Conservation (phyloP, 768 basidiomycete species). For the Rhodosporidiobolus sp. region DNA sequence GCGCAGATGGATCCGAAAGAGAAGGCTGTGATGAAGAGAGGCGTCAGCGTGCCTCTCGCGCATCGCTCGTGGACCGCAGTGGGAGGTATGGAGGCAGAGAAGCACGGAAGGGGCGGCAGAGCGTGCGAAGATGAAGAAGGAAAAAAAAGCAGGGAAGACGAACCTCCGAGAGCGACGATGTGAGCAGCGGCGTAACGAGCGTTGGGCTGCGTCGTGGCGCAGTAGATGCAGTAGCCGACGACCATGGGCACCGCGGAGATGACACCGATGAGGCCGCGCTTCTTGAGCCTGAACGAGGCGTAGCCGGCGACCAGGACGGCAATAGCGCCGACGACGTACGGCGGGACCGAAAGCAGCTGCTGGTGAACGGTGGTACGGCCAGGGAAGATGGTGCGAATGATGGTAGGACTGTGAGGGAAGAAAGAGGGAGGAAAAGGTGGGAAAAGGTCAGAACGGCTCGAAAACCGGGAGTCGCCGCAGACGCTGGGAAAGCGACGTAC, state of each 20-base stretch:
- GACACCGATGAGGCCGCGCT: slow-evolving; percentile 34
- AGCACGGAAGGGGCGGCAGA: no score
- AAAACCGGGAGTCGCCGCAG: neutral
- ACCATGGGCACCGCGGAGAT: slow-evolving; percentile 31
- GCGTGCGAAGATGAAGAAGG: no score
- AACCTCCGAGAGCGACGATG: slow-evolving; percentile 27
- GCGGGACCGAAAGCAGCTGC: slow-evolving; percentile 41
- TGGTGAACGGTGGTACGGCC: slow-evolving; percentile 23
- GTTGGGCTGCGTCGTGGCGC: slow-evolving; percentile 11
- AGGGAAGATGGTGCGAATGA: slow-evolving; percentile 42
- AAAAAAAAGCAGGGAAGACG: no score
- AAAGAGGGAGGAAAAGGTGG: neutral
- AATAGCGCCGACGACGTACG: slow-evolving; percentile 40
- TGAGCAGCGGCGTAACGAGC: slow-evolving; percentile 29
- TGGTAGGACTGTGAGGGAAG: slow-evolving; percentile 28
- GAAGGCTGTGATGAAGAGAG: no score
- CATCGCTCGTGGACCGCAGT: no score
- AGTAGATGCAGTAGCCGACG: slow-evolving; percentile 38
- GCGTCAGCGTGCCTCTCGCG: no score
- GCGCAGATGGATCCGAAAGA: slow-evolving; percentile 36
- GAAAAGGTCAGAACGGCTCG: neutral
- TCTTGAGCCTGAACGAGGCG: slow-evolving; percentile 39
- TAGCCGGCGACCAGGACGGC: slow-evolving; percentile 23
- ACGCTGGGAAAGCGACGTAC: neutral
- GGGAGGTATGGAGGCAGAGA: no score